Evolutionary conservation across 108 stramenopile genomes (phyloP), one percentile per base, ranked within the genome.

Genomic region (Fragilariopsis cylindrus): DNA sequence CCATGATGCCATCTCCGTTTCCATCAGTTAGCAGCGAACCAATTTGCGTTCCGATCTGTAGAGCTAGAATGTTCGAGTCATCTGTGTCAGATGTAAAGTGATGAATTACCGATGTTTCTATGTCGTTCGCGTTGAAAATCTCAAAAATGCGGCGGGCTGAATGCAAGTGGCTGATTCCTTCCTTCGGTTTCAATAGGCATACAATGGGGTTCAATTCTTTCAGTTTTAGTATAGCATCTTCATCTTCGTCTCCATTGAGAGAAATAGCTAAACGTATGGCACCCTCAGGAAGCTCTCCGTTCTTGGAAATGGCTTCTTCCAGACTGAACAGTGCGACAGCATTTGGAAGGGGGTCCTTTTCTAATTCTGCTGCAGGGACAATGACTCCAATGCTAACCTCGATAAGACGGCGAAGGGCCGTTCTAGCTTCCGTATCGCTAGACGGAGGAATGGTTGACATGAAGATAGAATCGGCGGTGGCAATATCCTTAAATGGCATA

Each of bases 401-500:
- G 58, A 92, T 89, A 78, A 98, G 84, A 64, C 96, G 88, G 39
- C 94, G 87, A 49, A 98, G 82, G 12, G 92, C 82, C 7, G 90
- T 90, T 48, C 96, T 87, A 13, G 91, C 92, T 46, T 77, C 88
- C 16, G 84, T 78, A 69, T 96, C 90, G 54, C 88, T 81, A 21
- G 72, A 72, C 4, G 94, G 69, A 46, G 96, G 98, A 39, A 94
- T 72, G 57, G 80, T 82, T 47, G 85, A 70, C 82, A 93, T 85
- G 62, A 93, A 92, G 48, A 98, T 76, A 48, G 90, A 90, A 80
- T 98, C 98, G 3, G 88, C 57, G 7, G 98, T 98, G 49, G 96
- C 96, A 78, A 98, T 93, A 81, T 98, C 98, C 85, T 94, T 97
- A 84, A 97, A 97, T 45, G 98, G 98, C 98, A 98, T 97, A 42